Base-by-base conservation (phyloP, 495 filamentous ascomycete species). In the Amorphotheca resinae region DNA sequence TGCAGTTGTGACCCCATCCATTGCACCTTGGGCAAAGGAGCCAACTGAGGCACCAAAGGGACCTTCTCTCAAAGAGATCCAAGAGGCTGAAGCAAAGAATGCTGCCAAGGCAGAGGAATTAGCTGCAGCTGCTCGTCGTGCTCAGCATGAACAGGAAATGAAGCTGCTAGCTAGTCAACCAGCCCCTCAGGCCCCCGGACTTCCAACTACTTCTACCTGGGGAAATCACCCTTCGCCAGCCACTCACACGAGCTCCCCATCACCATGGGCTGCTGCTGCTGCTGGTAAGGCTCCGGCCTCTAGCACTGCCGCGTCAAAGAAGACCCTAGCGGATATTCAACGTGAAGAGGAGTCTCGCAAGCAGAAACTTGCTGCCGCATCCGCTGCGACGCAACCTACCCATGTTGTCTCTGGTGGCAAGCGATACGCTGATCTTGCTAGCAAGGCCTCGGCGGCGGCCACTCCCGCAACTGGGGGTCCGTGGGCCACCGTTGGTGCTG, bases 401-500 rank as follows among this genome's bases (percentile, higher is more conserved):
- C 53, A 70, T n/a, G 50, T 67, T 7, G 56, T 63, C 11, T 62
- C 76, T 17, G 66, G 69, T 31, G 82, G 82, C 14, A 98, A 96
- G 65, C 77, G 91, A 14, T 98, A 98, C 64, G 93, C 91, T 5
- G 88, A 96, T 57, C 77, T 98, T 26, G 93, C 93, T 16, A 77
- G 86, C 64, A 95, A 95, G 65, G 59, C 64, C 2, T 55, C 65
- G 30, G 56, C 56, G 18, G 51, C 57, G 14, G 51, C 59, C 5
- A 33, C 62, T 3, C 48, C 62, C 9, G 30, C 53, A 30, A 55
- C 50, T 20, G 65, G 67, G 39, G 69, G 80, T 30, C 87, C 86
- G 15, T 96, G 93, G 93, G 89, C 87, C 23, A 96, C 88, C 0
- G 91, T 96, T 33, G 93, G 93, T n/a, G 85, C 88, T 11, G 76